Percentiles rank a stretch among this genome's conserved stretches.
phyloP scores from a whole-genome alignment of 1,139 yeast genomes.

The Magnusiomyces sp. region DNA sequence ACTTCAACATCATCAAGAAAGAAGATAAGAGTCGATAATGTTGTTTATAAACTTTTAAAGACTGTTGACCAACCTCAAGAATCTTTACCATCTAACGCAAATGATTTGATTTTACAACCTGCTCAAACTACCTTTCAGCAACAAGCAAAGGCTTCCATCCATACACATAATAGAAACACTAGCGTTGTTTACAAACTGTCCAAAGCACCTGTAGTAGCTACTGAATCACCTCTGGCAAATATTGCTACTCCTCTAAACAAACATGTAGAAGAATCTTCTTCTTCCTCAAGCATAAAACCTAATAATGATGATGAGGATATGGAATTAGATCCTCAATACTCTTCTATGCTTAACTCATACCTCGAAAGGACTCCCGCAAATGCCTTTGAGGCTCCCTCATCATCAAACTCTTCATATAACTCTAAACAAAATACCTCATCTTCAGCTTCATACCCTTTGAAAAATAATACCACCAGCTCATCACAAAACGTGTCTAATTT shows the following conservation, averaged over 20 bases:
- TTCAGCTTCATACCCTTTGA: neutral
- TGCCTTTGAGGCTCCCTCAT: neutral
- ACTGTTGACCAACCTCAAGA: conserved; percentile 1
- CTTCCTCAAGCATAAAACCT: no score
- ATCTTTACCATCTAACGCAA: neutral
- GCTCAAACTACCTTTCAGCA: no score
- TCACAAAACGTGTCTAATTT: no score
- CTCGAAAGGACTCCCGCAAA: conserved; percentile 1
- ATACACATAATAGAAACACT: no score
- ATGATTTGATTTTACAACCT: no score
- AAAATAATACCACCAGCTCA: neutral
- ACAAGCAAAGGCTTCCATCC: no score
- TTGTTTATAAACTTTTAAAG: conserved; percentile 3
- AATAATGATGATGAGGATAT: neutral
- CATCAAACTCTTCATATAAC: neutral
- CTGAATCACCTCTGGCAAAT: no score
- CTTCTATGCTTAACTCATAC: neutral
- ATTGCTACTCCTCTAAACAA: no score
- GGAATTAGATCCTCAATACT: neutral
- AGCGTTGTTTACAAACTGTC: no score
- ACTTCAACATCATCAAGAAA: neutral
- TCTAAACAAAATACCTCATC: neutral
- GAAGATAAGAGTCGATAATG: conserved; percentile 3
- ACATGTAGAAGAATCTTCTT: no score
- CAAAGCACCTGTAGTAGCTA: no score